These are phyloP conservation scores for Spinacia oleracea DNA, from an alignment of 179 eudicot genomes.

Conservation along the genomic window DNA sequence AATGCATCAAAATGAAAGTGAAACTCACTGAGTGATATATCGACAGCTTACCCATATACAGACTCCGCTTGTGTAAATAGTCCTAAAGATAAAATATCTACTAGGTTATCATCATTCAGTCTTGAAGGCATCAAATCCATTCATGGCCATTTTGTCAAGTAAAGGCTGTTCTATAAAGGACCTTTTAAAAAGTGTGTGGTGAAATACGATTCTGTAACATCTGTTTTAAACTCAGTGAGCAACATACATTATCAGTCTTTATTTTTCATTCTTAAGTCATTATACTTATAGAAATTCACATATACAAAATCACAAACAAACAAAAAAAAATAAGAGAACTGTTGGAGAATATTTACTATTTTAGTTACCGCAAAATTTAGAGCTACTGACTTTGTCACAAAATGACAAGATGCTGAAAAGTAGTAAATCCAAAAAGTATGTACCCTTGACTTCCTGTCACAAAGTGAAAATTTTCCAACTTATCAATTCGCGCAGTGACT, in stretches of 20 bases:
- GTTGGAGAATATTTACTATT: too few species aligned
- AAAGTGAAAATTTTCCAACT: too few species aligned
- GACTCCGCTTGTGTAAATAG: not conserved
- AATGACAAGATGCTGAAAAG: not conserved
- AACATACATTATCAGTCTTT: not conserved
- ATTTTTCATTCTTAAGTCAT: too few species aligned
- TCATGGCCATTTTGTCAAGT: not conserved
- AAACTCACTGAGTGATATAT: not conserved
- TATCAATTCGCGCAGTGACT: too few species aligned
- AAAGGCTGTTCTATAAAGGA: not conserved
- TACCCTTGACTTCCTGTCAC: not conserved
- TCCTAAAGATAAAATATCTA: not conserved
- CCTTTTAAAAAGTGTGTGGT: not conserved
- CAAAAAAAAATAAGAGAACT: too few species aligned
- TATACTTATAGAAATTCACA: too few species aligned
- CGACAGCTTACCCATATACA: not conserved
- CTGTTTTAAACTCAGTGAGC: not conserved
- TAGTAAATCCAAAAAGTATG: not conserved
- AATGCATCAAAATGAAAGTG: not conserved
- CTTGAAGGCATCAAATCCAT: not conserved
- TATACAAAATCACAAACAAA: too few species aligned
- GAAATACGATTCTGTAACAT: not conserved
- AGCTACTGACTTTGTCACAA: not conserved
- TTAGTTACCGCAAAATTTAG: not conserved
- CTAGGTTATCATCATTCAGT: not conserved